These are phyloP conservation scores for Solanum virginianum DNA, from an alignment of 257 asterid species.

Conservation along the genomic window DNA sequence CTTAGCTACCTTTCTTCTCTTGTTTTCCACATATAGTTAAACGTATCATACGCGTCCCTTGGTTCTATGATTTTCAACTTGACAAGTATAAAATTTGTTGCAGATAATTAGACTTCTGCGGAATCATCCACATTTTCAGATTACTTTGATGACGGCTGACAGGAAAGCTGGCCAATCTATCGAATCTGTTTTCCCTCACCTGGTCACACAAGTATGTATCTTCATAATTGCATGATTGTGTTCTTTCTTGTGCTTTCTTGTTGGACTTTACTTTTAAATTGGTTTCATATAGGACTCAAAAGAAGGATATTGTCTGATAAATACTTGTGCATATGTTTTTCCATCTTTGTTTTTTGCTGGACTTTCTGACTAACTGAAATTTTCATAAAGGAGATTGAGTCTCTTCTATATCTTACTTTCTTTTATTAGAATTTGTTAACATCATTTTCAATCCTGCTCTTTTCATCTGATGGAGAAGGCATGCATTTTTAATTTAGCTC, in stretches of 20 bases:
- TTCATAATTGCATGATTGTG: not conserved
- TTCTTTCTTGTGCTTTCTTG: not conserved
- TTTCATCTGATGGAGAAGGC: not conserved
- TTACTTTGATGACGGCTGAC: conserved; percentile 85
- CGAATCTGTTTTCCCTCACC: conserved; percentile 84
- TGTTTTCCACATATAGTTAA: not conserved
- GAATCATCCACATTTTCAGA: conserved; percentile 57
- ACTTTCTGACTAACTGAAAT: not conserved
- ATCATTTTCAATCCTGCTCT: not conserved
- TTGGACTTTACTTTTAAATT: not conserved
- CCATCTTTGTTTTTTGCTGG: not conserved
- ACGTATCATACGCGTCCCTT: not conserved
- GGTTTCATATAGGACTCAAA: not conserved
- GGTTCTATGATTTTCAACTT: not conserved
- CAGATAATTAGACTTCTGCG: conserved; percentile 81
- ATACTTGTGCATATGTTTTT: not conserved
- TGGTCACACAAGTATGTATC: conserved; percentile 49
- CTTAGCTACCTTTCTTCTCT: not conserved
- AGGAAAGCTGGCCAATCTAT: conserved; percentile 94
- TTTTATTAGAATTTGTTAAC: not conserved
- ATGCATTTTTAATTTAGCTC: not conserved
- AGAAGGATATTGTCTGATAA: not conserved
- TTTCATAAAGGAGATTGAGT: not conserved
- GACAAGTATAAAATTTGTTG: not conserved
- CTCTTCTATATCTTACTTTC: not conserved